Conservation (phyloP, 495 filamentous ascomycete genomes). For the Pyrenula aspistea region DNA sequence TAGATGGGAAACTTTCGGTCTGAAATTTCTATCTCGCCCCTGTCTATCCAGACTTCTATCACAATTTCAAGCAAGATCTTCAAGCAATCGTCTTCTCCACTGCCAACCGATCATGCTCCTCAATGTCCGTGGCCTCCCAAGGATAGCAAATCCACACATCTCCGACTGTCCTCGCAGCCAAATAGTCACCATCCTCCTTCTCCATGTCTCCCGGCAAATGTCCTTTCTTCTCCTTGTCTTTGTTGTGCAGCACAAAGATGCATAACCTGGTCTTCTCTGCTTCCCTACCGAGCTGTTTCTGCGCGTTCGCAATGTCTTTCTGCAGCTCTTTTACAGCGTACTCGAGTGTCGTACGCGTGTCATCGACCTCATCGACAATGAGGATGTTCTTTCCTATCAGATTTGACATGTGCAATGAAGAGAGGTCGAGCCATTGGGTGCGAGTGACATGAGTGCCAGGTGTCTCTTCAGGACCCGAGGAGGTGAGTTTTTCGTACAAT, state of each 20-base stretch:
- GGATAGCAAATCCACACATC: conserved; percentile 99
- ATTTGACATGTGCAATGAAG: conserved; percentile 77
- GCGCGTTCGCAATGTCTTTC: conserved; percentile 85
- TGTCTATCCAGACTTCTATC: too few species aligned
- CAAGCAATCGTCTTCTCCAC: not conserved
- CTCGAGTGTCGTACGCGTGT: conserved; percentile 92
- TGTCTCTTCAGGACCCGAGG: conserved; percentile 50
- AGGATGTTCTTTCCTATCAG: conserved; percentile 94
- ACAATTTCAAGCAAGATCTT: not conserved
- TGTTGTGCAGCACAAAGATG: conserved; percentile 95
- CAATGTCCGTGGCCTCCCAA: conserved; percentile 97
- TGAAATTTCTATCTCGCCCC: conserved; percentile 1
- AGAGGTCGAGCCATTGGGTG: conserved; percentile 96
- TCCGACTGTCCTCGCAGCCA: conserved; percentile 73
- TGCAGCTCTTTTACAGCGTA: conserved; percentile 92
- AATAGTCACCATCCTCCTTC: conserved; percentile 59
- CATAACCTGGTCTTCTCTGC: conserved; percentile 74
- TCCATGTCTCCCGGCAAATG: conserved; percentile 63
- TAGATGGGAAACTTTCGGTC: too few species aligned
- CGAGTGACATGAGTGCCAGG: conserved; percentile 90
- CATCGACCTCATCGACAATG: conserved; percentile 98
- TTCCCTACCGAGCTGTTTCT: conserved; percentile 52
- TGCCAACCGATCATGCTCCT: conserved; percentile 59
- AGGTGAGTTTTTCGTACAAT: conserved; percentile 77
- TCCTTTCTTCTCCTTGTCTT: conserved; percentile 93